Base-by-base conservation (phyloP, 805 yeast genomes). In the Suhomyces prunicola region DNA sequence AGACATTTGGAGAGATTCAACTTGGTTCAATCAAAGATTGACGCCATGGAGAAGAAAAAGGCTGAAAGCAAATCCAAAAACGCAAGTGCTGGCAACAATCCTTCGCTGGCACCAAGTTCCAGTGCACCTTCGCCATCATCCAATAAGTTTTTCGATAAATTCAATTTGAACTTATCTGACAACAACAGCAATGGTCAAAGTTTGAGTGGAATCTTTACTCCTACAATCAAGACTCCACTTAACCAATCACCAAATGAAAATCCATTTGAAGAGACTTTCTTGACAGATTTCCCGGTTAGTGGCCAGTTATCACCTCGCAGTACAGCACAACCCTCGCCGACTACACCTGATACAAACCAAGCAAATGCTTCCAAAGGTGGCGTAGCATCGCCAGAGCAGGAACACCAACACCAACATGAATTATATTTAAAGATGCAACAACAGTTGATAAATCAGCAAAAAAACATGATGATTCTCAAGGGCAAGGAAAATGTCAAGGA, bases 1-100 rank as follows among this genome's bases (percentile, higher is more conserved):
- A 62, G 68, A 36, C 80, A 82, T 44, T 63, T 71, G 35, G 79
- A 78, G 33, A 77, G 90, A 66, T 80, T 82, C 55, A 70, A 69
- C 48, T 76, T 68, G 62, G 79, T 72, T 35, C 79, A 72, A 61
- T 72, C 71, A 23, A 78, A 77, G 56, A 69, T 78, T 55, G 64
- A 64, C 26, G 57, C 55, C 29, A 60, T 57, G 49, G 60, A 57
- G 44, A 58, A 50, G 54, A 48, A 57, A 33, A 42, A 46, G 15
- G 52, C 49, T 13, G 49, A 47, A 27, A 26, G 50, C 15, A 50
- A 57, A 44, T 15, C 19, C 7, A n/a, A 22, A 6, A 39, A 39
- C 7, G 7, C 42, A 17, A 19, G 23, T 39, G 6, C 24, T 17
- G 35, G 24, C 6, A n/a, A 6, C 17, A 24, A 27, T 8, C n/a